Base-by-base conservation (phyloP, 192 early-diverging fungal species). In the Mortierella antarctica region DNA sequence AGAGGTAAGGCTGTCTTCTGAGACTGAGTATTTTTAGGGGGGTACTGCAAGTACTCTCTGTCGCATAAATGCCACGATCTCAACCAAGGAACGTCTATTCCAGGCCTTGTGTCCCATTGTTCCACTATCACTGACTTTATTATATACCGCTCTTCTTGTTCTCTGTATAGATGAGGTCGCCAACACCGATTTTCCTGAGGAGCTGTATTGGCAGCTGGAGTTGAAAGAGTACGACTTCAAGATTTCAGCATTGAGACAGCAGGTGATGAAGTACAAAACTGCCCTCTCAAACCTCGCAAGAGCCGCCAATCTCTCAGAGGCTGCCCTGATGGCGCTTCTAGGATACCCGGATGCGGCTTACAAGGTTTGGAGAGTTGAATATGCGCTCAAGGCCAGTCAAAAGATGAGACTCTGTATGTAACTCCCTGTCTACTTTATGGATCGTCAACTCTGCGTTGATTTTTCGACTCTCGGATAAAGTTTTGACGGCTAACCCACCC, bases 271-370 rank as follows among this genome's bases (percentile, higher is more conserved):
- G 15, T 79, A 62, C 46, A 71, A 79, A 31, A 71, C 44, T 50
- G 76, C 76, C 10, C 46, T 71, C 18, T 60, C 64, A 13, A 66
- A 59, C 44, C 53, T 79, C 15, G 76, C 76, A 13, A 58, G 76
- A 49, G 76, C 76, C 0, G 76, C 76, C 23, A 79, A 79, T 39
- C 56, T 79, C 39, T 64, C 69, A 5, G 76, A 79, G 44, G 76
- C 76, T 44, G 76, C 76, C 9, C 53, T 79, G n/a, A 60, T 79
- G 51, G 76, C 76, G 5, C 57, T 79, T 45, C 56, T 79, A 23
- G 76, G 76, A 52, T 79, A 71, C 44, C 68, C 76, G 14, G 76
- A 79, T 45, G 76, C 76, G 2, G 76, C 76, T 46, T 79, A 79
- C 31, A 79, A 79, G 50, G 62, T 79, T 14, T 79, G 76, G 76